Percentiles rank a stretch among this genome's conserved stretches.
Conservation (phyloP, 495 filamentous ascomycete species). For the Hypoxylon crocopeplum region DNA sequence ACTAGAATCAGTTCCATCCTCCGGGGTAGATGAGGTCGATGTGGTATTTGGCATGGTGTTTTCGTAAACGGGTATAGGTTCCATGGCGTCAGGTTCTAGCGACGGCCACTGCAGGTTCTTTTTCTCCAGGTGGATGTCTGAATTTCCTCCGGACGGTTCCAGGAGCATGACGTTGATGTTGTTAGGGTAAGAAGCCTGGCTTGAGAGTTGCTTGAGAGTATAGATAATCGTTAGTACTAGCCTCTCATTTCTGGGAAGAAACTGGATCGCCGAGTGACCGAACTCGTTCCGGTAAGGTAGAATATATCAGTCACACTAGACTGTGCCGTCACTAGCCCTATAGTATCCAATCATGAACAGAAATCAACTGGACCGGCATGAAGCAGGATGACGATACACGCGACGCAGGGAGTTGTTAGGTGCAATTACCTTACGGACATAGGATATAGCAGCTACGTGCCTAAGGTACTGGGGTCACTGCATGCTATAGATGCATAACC, state of each 20-base stretch:
- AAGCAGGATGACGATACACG: constrained; percentile 9
- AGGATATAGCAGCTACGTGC: not conserved
- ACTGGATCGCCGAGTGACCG: not conserved
- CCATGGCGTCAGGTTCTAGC: not conserved
- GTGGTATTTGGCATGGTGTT: constrained; percentile 1
- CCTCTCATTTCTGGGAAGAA: not conserved
- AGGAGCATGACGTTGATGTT: constrained; percentile 7
- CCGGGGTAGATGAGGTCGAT: not conserved
- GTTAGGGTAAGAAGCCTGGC: not conserved
- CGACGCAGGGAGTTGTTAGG: not conserved
- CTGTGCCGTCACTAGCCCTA: constrained; percentile 13
- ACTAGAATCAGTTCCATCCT: not conserved
- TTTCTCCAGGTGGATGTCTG: constrained; percentile 6
- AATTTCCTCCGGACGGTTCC: constrained; percentile 4
- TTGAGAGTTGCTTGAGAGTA: not conserved
- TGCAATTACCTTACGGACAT: no score
- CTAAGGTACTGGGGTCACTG: not conserved
- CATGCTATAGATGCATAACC: not conserved
- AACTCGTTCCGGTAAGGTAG: constrained; percentile 4
- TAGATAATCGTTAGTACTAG: not conserved
- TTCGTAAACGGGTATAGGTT: not conserved
- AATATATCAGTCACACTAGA: constrained; percentile 11
- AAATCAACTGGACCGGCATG: no score
- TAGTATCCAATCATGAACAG: constrained; percentile 20
- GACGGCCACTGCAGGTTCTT: constrained; percentile 1